Base-by-base conservation (phyloP, 768 basidiomycete species). In the Pisolithus tinctorius region DNA sequence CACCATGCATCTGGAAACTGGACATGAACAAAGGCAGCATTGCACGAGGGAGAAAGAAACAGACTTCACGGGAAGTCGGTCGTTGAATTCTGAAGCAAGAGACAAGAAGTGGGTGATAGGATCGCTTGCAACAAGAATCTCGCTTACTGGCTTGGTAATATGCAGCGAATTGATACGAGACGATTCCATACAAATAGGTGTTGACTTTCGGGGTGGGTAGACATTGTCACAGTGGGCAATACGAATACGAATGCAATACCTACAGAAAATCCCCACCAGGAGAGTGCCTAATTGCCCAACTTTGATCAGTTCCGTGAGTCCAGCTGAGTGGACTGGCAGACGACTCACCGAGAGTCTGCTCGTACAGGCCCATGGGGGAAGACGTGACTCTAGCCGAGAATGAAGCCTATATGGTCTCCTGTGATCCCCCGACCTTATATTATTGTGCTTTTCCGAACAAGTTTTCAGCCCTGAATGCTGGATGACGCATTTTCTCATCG, bases 101-200 rank as follows among this genome's bases (percentile, higher is more conserved):
- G 20, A n/a, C 23, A 45, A 23, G 17, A 20, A 4, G 13, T 47
- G n/a, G 23, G 34, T 10, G 17, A 47, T 11, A 31, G 9, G 45
- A 20, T 52, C 17, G 54, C 38, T 8, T 9, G 43, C 5, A 47
- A 25, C 16, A 16, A 5, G 7, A 9, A 11, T n/a, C 34, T 17
- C 16, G 31, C 52, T 47, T 45, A 27, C 39, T 25, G 52, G 48
- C 43, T 44, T 62, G 67, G 53, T 66, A 60, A 51, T 74, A 74
- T 7, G 63, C 53, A 16, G 68, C 59, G 54, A 74, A 74, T 47
- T 72, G 70, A 56, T 65, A 70, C 3, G 66, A 62, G 51, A 72
- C 72, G 20, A 74, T 58, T 2, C 72, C 72, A 54, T 69, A 74
- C 3, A 74, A 56, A n/a, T 51, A 51, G 16, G 50, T 51, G 36